These are phyloP conservation scores for Onygena corvina DNA, from an alignment of 2,329 filamentous ascomycete genomes.

Conservation along the genomic window DNA sequence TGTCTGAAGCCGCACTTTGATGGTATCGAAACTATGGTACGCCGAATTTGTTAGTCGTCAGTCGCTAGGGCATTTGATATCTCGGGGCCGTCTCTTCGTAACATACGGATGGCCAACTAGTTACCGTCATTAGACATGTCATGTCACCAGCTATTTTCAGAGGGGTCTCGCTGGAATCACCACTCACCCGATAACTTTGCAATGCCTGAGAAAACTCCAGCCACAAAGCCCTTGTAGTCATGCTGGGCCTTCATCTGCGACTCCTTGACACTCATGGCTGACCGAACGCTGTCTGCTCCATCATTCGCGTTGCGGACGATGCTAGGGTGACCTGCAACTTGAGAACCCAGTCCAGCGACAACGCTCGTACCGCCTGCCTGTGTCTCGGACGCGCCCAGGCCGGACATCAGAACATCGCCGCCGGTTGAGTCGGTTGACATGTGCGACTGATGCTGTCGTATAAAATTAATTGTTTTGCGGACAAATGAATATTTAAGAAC, in stretches of 20 bases:
- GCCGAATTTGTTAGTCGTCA: background rate
- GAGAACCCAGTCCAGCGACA: background rate
- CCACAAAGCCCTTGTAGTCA: constrained; percentile 92
- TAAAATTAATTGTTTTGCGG: no score
- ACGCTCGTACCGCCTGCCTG: background rate
- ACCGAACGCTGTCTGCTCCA: background rate
- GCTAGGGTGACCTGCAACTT: background rate
- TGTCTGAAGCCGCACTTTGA: constrained; percentile 93
- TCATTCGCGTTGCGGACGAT: background rate
- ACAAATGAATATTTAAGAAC: no score
- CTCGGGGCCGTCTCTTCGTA: background rate
- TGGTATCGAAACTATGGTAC: constrained; percentile 64
- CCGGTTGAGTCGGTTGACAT: no score
- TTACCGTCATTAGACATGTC: background rate
- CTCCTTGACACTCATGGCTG: background rate
- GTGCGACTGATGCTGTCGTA: no score
- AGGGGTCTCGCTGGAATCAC: background rate
- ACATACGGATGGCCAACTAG: constrained; percentile 49
- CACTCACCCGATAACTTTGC: constrained; percentile 69
- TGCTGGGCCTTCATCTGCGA: constrained; percentile 19
- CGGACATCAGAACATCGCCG: background rate
- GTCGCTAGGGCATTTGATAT: background rate
- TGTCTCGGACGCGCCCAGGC: background rate
- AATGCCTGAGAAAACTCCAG: constrained; percentile 88
- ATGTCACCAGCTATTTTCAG: background rate